These are phyloP conservation scores for Aegilops tauschii DNA, from an alignment of 176 grass and related monocot species.

Conservation along the genomic window DNA sequence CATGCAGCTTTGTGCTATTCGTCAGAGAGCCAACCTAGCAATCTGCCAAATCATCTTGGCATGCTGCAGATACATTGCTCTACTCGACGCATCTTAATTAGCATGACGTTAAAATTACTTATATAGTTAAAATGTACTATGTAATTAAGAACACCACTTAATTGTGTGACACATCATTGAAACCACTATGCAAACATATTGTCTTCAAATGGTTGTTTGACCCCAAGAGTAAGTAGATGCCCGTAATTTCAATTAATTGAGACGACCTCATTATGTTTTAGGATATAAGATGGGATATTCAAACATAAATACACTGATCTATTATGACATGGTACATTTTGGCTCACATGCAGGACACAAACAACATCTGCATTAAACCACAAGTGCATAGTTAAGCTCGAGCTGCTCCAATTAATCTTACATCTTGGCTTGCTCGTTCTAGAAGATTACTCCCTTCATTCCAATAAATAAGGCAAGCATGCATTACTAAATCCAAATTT, in stretches of 20 bases:
- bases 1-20: neutral
- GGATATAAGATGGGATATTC: neutral
- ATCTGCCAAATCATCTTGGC: constrained; percentile 11
- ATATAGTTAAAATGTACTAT: neutral
- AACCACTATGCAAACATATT: neutral
- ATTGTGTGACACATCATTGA: neutral
- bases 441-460: neutral
- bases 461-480: neutral
- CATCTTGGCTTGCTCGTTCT: neutral
- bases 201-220: neutral
- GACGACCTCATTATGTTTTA: neutral
- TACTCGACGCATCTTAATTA: neutral
- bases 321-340: neutral
- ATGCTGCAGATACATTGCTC: neutral
- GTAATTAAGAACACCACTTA: neutral
- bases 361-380: neutral
- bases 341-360: neutral
- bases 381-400: neutral
- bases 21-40: neutral
- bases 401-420: neutral
- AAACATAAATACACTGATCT: neutral
- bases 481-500: no score
- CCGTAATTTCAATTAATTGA: neutral
- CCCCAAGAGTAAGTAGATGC: neutral
- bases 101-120: neutral